Evolutionary conservation across 306 rosid genomes (phyloP).

Genomic region (Arachis hypogaea): DNA sequence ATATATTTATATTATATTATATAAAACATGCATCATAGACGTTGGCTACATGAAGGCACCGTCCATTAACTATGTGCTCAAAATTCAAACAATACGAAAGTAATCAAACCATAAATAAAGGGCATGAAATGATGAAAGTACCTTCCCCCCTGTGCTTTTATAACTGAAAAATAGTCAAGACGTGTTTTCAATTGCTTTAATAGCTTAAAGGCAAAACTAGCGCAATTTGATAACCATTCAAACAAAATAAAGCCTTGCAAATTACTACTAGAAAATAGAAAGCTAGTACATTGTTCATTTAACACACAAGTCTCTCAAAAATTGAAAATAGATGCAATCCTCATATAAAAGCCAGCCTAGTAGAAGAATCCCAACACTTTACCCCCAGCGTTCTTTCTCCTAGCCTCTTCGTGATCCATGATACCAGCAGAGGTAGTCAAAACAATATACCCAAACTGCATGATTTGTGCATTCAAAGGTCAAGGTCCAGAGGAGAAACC

Average conservation of each 20-base stretch:
- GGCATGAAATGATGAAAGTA: neutral
- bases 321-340: neutral
- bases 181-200: neutral
- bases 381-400: constrained; percentile 50
- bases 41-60: too few species aligned
- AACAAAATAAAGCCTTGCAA: neutral
- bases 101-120: too few species aligned
- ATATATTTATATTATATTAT: too few species aligned
- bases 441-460: constrained; percentile 49
- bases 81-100: too few species aligned
- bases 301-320: neutral
- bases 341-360: constrained; percentile 17
- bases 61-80: too few species aligned
- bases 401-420: constrained; percentile 51
- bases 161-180: neutral
- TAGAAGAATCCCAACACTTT: constrained; percentile 49
- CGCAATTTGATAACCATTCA: neutral
- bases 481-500: neutral
- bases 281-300: neutral
- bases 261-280: neutral
- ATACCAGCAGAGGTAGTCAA: constrained; percentile 51
- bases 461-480: neutral
- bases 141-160: neutral
- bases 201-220: neutral
- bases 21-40: too few species aligned